Base-by-base conservation (phyloP, 306 rosid species). In the Begonia loranthoides region DNA sequence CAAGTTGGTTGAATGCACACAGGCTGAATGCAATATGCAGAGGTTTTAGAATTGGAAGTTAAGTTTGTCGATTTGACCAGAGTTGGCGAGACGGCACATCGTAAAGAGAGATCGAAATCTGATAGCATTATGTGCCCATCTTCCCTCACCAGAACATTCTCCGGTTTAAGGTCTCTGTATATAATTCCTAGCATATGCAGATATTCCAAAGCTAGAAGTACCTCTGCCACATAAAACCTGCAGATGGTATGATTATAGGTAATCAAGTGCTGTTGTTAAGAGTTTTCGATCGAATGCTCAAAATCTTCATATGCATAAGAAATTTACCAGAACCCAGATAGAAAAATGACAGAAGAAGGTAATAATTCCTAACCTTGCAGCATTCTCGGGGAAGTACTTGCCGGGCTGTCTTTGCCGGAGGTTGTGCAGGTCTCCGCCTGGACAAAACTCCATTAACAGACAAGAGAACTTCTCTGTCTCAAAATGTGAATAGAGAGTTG, bases 161-260 rank as follows among this genome's bases (percentile, higher is more conserved):
- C 95, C 2, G 97, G 97, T 72, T 89, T 89, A 11, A 89, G 90
- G 72, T 89, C 97, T 70, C 97, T 70, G 72, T 89, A 89, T 59
- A 89, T 77, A 55, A 89, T 80, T 44, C 95, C 97, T 17, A 89
- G 94, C 97, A 90, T 90, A 76, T 90, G 97, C 79, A 90, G 70
- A 74, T 90, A 90, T 76, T 90, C 97, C 80, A 90, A 72, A 24
- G 97, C 87, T 66, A 90, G 95, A 64, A 90, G 95, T 63, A 90
- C 95, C 75, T 90, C 97, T 17, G 97, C 94, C 72, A 78, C 95
- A 65, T 90, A 90, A 72, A 90, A 90, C 82, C 97, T 90, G 85
- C 63, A 70, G 50, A 50, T 13, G 15, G 12, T 17, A 58, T 0
- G 49, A 33, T 19, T 19, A 19, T 19, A 19, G 22, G 22, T 19